Evolutionary conservation across 176 grass and related monocot genomes (phyloP).

Genomic region (Luzula sylvatica): DNA sequence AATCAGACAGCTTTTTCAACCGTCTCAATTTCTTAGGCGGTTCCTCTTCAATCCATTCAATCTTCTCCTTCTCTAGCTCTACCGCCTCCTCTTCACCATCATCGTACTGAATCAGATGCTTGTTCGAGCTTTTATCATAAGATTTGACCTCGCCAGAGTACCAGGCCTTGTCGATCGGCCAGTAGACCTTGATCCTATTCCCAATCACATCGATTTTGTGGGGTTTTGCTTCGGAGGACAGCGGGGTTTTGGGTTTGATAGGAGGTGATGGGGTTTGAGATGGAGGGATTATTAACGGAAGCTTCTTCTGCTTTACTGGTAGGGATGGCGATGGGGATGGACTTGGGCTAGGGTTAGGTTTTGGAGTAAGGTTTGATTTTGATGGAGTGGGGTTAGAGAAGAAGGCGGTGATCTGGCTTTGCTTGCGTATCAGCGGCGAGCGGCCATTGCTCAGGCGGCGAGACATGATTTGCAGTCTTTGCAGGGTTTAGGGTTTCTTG

Average conservation of each 20-base stretch:
- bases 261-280: conserved; percentile 23
- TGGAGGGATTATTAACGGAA: conserved; percentile 26
- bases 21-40: conserved; percentile 55
- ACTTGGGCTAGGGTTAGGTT: conserved; percentile 17
- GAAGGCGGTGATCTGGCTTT: conserved; percentile 91
- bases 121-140: conserved; percentile 32
- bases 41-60: conserved; percentile 46
- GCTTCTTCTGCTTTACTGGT: conserved; percentile 31
- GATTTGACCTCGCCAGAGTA: conserved; percentile 49
- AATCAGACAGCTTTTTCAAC: conserved; percentile 49
- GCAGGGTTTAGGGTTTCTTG: background rate
- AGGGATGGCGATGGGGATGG: conserved; percentile 32
- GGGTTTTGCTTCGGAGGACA: background rate
- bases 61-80: conserved; percentile 53
- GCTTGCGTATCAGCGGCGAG: conserved; percentile 72
- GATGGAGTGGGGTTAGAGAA: conserved; percentile 36
- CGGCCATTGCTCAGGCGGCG: conserved; percentile 74
- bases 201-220: conserved; percentile 39
- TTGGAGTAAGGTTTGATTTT: conserved; percentile 11
- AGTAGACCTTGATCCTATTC: conserved; percentile 64
- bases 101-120: conserved; percentile 56
- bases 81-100: conserved; percentile 70
- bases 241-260: conserved; percentile 10
- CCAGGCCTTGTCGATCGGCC: conserved; percentile 79
- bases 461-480: conserved; percentile 25